phyloP scores from a whole-genome alignment of 208 protist species.

The Crithidia sp. region DNA sequence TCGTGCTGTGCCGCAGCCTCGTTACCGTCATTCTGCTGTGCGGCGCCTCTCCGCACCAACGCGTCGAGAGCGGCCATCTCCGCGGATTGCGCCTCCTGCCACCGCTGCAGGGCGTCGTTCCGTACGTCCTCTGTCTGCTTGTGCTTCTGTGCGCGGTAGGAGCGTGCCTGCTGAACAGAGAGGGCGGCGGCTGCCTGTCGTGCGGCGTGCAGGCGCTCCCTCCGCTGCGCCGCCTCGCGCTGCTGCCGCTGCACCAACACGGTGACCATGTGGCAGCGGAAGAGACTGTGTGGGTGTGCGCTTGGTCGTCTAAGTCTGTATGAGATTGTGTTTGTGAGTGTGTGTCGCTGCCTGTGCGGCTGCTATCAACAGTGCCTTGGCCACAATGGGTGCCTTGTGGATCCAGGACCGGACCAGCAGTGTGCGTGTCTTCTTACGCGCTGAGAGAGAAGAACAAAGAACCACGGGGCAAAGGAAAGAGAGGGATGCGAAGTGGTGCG shows the following conservation, averaged over 20 bases:
- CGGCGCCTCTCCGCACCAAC: slow-evolving; percentile 28
- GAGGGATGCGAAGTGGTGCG: not conserved
- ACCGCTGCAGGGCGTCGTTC: slow-evolving; percentile 36
- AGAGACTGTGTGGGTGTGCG: not conserved
- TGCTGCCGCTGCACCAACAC: slow-evolving; percentile 59
- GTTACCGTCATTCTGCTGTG: slow-evolving; percentile 29
- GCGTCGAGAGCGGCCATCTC: slow-evolving; percentile 36
- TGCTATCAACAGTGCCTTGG: too few relatives aligned
- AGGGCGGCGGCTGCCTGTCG: slow-evolving; percentile 48
- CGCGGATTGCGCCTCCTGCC: slow-evolving; percentile 37
- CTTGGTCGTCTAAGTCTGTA: not conserved
- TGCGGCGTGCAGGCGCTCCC: slow-evolving; percentile 52
- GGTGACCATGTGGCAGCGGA: slow-evolving; percentile 41
- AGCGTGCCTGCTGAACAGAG: slow-evolving; percentile 47
- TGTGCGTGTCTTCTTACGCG: too few relatives aligned
- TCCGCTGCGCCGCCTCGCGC: slow-evolving; percentile 51
- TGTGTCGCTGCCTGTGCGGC: not conserved
- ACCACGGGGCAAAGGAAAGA: not conserved
- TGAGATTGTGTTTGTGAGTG: not conserved
- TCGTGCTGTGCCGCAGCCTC: slow-evolving; percentile 8
- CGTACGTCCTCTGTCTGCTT: slow-evolving; percentile 38
- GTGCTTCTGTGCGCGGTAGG: slow-evolving; percentile 56
- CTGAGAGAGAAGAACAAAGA: too few relatives aligned
- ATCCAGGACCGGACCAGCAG: not conserved
- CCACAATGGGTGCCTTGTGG: too few relatives aligned